phyloP scores from a whole-genome alignment of 192 early-diverging fungal species.

The Spizellomyces punctatus region DNA sequence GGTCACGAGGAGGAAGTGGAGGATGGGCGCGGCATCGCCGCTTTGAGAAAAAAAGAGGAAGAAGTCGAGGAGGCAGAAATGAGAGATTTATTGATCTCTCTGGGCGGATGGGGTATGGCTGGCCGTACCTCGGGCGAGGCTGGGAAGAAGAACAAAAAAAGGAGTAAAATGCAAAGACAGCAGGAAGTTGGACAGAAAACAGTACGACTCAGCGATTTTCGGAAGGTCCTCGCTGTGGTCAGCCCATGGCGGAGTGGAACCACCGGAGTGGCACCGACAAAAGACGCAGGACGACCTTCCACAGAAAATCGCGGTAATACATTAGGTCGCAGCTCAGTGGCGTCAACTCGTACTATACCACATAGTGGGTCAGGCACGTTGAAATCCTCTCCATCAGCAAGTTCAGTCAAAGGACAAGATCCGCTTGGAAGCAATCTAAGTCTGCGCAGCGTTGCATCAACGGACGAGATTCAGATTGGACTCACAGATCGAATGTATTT shows the following conservation, averaged over 20 bases:
- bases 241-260: constrained; percentile 49
- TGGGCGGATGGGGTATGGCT: constrained; percentile 52
- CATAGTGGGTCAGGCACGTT: not conserved
- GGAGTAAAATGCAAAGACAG: constrained; percentile 9
- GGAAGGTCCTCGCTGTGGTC: constrained; percentile 47
- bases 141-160: not conserved
- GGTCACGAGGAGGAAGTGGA: constrained; percentile 48
- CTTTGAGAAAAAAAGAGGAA: constrained; percentile 17
- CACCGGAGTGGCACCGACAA: not conserved
- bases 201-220: constrained; percentile 49
- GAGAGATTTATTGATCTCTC: constrained; percentile 28
- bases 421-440: constrained; percentile 13
- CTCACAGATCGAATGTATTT: constrained; percentile 58
- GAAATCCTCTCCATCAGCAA: too few relatives aligned
- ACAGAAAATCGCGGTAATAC: not conserved
- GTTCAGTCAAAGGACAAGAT: not conserved
- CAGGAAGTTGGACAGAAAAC: constrained; percentile 38
- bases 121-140: not conserved
- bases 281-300: constrained; percentile 5
- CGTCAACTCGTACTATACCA: not conserved
- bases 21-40: constrained; percentile 31
- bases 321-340: not conserved
- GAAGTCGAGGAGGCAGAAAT: constrained; percentile 46
- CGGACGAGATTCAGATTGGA: constrained; percentile 41
- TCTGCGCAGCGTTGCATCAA: constrained; percentile 7